These are phyloP conservation scores for Gloeopeniophorella convolvens DNA, from an alignment of 768 basidiomycete genomes.

Conservation along the genomic window DNA sequence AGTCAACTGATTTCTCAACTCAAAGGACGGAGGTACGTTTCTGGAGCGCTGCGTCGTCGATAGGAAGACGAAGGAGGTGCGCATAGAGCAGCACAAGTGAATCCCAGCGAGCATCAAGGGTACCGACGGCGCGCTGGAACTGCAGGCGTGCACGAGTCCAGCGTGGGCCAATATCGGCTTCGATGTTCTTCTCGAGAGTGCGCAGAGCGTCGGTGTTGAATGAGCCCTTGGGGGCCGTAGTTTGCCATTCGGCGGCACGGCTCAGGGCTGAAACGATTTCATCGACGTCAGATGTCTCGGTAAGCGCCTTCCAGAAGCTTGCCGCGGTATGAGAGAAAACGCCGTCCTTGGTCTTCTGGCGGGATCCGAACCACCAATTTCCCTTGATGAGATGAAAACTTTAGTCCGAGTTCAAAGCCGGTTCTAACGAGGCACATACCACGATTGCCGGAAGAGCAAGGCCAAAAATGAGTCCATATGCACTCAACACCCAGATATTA, in stretches of 20 bases:
- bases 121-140: constrained; percentile 27
- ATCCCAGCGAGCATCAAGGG: constrained; percentile 37
- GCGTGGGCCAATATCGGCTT: constrained; percentile 40
- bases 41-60: constrained; percentile 47
- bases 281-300: constrained; percentile 67
- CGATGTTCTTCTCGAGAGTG: constrained; percentile 46
- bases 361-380: constrained; percentile 95
- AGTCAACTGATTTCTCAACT: background rate
- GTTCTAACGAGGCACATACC: constrained; percentile 33
- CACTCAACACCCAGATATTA: constrained; percentile 82
- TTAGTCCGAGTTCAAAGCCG: background rate
- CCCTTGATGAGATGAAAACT: constrained; percentile 39
- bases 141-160: constrained; percentile 48
- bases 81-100: constrained; percentile 77
- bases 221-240: constrained; percentile 26
- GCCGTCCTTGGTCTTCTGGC: constrained; percentile 88
- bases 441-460: constrained; percentile 81
- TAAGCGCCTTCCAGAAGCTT: constrained; percentile 80
- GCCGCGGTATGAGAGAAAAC: constrained; percentile 76
- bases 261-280: constrained; percentile 70
- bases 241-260: constrained; percentile 58
- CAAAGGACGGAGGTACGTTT: constrained; percentile 46
- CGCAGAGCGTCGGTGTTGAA: constrained; percentile 32
- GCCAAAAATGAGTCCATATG: constrained; percentile 86
- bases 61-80: constrained; percentile 66